These are phyloP conservation scores for Rhodotorula sp. DNA, from an alignment of 1,284 basidiomycete genomes.

Conservation along the genomic window DNA sequence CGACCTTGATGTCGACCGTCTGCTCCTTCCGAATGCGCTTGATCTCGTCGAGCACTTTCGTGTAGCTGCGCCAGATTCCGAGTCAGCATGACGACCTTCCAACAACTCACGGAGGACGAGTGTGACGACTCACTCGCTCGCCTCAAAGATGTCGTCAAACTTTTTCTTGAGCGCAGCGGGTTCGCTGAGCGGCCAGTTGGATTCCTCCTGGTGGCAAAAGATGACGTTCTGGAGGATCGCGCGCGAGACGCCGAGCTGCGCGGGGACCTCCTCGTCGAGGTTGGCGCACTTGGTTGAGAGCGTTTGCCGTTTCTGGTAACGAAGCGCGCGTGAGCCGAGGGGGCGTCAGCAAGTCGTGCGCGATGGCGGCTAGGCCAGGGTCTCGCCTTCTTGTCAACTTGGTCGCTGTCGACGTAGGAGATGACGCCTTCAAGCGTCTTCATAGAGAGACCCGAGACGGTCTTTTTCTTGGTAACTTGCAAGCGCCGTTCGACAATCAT, in stretches of 20 bases:
- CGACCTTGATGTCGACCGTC: conserved; percentile 83
- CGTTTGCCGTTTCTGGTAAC: conserved; percentile 63
- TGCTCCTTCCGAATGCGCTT: conserved; percentile 86
- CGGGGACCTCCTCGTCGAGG: conserved; percentile 90
- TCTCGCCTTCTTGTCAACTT: conserved; percentile 70
- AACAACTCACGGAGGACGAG: not conserved
- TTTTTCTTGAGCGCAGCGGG: conserved; percentile 84
- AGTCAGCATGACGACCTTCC: not conserved
- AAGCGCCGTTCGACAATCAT: conserved; percentile 94
- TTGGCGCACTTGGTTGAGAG: conserved; percentile 96
- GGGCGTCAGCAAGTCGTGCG: not conserved
- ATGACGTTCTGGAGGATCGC: conserved; percentile 98
- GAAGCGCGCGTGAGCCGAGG: not conserved
- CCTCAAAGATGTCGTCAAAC: conserved; percentile 95
- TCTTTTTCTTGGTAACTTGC: conserved; percentile 88
- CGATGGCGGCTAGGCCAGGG: too few species aligned
- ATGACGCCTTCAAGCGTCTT: conserved; percentile 95
- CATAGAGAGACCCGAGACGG: conserved; percentile 73
- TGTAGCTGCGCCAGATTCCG: conserved; percentile 63
- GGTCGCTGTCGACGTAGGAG: conserved; percentile 65
- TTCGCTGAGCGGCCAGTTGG: conserved; percentile 95
- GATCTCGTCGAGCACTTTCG: conserved; percentile 93
- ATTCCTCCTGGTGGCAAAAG: conserved; percentile 99
- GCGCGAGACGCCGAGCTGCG: conserved; percentile 90
- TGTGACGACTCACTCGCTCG: conserved; percentile 67